Conservation (phyloP, 176 grass and related monocot genomes). For the Lolium multiflorum region DNA sequence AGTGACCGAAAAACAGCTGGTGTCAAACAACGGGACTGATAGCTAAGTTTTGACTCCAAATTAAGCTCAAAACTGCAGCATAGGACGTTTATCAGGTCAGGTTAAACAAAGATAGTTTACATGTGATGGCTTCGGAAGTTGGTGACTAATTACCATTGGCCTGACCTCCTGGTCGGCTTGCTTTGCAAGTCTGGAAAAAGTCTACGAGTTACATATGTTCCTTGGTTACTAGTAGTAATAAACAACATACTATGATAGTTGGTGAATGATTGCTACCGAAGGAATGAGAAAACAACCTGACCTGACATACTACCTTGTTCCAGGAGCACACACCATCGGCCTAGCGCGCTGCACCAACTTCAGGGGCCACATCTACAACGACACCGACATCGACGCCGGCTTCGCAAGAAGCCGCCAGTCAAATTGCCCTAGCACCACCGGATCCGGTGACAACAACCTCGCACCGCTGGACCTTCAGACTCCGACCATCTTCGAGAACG, state of each 20-base stretch:
- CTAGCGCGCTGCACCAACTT: constrained; percentile 68
- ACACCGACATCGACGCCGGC: constrained; percentile 55
- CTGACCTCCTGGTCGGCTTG: neutral
- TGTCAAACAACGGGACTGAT: neutral
- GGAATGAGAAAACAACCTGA: neutral
- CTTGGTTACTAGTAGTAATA: neutral
- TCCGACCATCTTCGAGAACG: constrained; percentile 56
- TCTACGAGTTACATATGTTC: neutral
- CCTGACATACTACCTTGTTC: neutral
- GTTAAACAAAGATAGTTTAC: constrained; percentile 12
- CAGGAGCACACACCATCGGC: constrained; percentile 83
- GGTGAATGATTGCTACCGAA: neutral
- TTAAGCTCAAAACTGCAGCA: neutral
- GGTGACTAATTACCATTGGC: constrained; percentile 8
- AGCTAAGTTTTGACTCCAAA: neutral
- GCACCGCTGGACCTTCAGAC: constrained; percentile 62
- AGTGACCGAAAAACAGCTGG: neutral
- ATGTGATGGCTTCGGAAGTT: neutral
- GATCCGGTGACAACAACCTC: constrained; percentile 62
- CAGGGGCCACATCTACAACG: constrained; percentile 70
- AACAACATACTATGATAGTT: neutral
- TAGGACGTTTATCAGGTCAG: neutral
- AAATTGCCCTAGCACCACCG: constrained; percentile 32
- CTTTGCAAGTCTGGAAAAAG: neutral
- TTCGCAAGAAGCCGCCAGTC: constrained; percentile 43